Percentiles rank a stretch among this genome's conserved stretches.
These are phyloP conservation scores for Sistotremastrum niveocremeum DNA, from an alignment of 768 basidiomycete genomes.

Conservation along the genomic window DNA sequence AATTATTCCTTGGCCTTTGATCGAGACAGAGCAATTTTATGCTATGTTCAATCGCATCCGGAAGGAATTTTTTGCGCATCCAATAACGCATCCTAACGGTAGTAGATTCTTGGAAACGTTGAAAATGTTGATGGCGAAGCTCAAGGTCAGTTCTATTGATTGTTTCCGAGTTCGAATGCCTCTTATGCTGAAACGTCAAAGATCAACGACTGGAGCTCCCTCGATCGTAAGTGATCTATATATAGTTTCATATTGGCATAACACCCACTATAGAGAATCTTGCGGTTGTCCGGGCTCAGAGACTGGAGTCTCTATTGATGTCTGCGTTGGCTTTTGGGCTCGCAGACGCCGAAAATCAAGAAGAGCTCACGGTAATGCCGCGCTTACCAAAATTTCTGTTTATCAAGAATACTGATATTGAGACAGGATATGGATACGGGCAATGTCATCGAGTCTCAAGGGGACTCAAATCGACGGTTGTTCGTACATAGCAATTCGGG, in stretches of 20 bases:
- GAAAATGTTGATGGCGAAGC: slow-evolving; percentile 54
- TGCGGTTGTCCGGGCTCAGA: slow-evolving; percentile 18
- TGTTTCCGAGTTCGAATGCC: neutral
- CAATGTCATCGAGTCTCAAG: slow-evolving; percentile 17
- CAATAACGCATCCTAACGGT: slow-evolving; percentile 33
- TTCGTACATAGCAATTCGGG: slow-evolving; percentile 19
- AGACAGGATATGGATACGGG: slow-evolving; percentile 42
- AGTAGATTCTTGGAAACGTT: slow-evolving; percentile 42
- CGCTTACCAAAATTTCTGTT: neutral
- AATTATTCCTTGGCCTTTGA: slow-evolving; percentile 58
- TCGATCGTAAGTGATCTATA: slow-evolving; percentile 37
- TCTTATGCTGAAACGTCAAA: slow-evolving; percentile 9
- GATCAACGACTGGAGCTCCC: slow-evolving; percentile 53
- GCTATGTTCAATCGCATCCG: slow-evolving; percentile 36
- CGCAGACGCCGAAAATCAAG: slow-evolving; percentile 36
- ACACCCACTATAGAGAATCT: slow-evolving; percentile 23
- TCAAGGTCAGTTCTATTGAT: slow-evolving; percentile 30
- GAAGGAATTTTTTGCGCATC: slow-evolving; percentile 32
- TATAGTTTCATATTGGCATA: slow-evolving; percentile 33
- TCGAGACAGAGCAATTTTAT: slow-evolving; percentile 50
- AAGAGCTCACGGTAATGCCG: neutral
- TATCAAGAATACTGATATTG: neutral
- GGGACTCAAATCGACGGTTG: slow-evolving; percentile 20
- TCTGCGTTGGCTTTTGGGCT: slow-evolving; percentile 36
- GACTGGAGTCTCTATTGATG: slow-evolving; percentile 27